phyloP scores from a whole-genome alignment of 164 flowering plant species.

The Magnolia officinalis region DNA sequence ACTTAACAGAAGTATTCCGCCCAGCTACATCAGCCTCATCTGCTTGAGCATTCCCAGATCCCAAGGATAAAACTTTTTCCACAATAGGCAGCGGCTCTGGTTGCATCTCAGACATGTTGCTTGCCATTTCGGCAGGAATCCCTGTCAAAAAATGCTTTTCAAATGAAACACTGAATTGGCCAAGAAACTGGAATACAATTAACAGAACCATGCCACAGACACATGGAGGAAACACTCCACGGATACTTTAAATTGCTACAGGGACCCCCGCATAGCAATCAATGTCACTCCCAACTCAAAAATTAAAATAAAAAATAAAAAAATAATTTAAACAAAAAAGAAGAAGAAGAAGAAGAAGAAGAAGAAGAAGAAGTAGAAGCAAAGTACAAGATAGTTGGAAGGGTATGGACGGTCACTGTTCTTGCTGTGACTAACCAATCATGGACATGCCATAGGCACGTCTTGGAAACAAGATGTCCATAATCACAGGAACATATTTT shows the following conservation, averaged over 20 bases:
- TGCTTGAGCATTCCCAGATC: constrained; percentile 10
- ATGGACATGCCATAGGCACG: too few relatives aligned
- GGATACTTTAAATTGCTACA: neutral
- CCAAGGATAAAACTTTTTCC: neutral
- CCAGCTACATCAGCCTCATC: constrained; percentile 15
- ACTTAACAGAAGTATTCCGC: constrained; percentile 10
- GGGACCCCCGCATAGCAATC: neutral
- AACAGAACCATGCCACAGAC: neutral
- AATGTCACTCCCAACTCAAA: neutral
- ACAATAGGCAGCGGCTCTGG: neutral
- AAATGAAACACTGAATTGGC: neutral
- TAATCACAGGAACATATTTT: too few relatives aligned
- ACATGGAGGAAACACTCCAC: neutral
- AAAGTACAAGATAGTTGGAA: too few relatives aligned
- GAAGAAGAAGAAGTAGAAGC: too few relatives aligned
- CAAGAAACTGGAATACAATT: neutral
- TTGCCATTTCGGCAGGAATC: constrained; percentile 16
- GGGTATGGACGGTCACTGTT: too few relatives aligned
- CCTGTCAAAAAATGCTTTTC: constrained; percentile 20
- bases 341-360: too few relatives aligned
- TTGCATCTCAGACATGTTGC: constrained; percentile 12
- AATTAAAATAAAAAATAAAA: too few relatives aligned
- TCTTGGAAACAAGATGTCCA: too few relatives aligned
- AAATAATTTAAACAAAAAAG: too few relatives aligned
- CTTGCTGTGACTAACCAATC: too few relatives aligned